Evolutionary conservation across 2,329 filamentous ascomycete genomes (phyloP), one percentile per base, ranked within the genome.

Genomic region (Xylariaceae sp.): DNA sequence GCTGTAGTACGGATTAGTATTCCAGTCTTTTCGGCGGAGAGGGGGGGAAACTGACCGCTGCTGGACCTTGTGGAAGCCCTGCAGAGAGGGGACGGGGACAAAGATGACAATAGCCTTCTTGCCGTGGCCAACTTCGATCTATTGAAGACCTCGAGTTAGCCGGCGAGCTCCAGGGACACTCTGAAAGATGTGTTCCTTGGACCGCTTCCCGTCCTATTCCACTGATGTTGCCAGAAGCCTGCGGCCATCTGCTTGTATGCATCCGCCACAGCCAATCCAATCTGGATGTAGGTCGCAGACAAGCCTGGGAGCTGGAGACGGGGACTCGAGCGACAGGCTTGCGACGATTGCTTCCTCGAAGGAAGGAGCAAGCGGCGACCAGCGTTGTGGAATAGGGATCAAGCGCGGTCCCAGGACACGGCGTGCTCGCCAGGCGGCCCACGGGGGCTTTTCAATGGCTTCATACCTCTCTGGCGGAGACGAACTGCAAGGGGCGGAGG

Each of bases 51-150:
- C 82, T 71, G 89, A 96, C 90, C 92, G 89, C 78, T 96, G 92
- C 81, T 98, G 92, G 66, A 94, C 87, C 65, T 92, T 89, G 85
- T 96, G 92, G 87, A 95, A 98, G 68, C 86, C 86, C 69, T 82
- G 76, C 68, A 98, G 87, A 70, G 93, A 87, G 72, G 92, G 92
- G 68, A 98, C 92, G 67, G 92, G 92, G 79, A 98, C 92, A 85
- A 98, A 98, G 85, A 98, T 94, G 79, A 94, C 90, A 77, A 98
- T 92, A 65, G 92, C 92, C 84, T 96, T 98, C 82, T 94, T 94
- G 82, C 92, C 92, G 78, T 96, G 89, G 77, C 92, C 92, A 75
- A 96, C 90, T 79, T 98, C 92, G 78, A 98, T 92, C 92, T 98
- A 72, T 60, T 65, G 50, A 57, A 75, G 73, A 78, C 68, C 67